Conservation (phyloP, 371 early-diverging fungal genomes). For the Scutellospora calospora region DNA sequence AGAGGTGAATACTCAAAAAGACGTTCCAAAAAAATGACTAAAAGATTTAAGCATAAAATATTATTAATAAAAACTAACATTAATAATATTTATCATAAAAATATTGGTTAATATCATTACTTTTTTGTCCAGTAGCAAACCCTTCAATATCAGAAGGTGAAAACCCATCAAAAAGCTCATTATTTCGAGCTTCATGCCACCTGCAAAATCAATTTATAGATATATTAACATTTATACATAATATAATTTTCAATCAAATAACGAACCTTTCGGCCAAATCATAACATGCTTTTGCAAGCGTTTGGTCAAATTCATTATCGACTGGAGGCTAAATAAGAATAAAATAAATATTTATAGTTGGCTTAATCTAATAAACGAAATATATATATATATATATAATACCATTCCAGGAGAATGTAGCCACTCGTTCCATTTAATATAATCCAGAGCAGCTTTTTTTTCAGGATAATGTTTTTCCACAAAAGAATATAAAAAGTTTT, state of each 20-base stretch:
- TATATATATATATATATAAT: neutral
- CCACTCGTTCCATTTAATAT: slow-evolving; percentile 93
- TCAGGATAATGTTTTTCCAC: slow-evolving; percentile 67
- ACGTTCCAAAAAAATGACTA: slow-evolving; percentile 85
- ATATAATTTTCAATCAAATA: neutral
- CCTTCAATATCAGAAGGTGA: slow-evolving; percentile 65
- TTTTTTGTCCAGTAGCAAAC: slow-evolving; percentile 80
- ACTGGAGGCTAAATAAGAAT: slow-evolving; percentile 78
- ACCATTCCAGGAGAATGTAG: slow-evolving; percentile 84
- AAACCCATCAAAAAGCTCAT: slow-evolving; percentile 61
- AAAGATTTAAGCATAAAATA: neutral
- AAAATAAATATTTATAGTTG: slow-evolving; percentile 1
- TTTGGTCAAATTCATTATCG: slow-evolving; percentile 83
- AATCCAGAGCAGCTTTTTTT: slow-evolving; percentile 71
- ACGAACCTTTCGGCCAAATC: slow-evolving; percentile 71
- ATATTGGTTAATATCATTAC: slow-evolving; percentile 47
- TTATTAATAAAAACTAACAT: neutral
- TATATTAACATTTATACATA: neutral
- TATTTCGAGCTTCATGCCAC: slow-evolving; percentile 72
- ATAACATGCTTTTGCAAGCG: slow-evolving; percentile 84
- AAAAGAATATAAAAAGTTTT: slow-evolving; percentile 80
- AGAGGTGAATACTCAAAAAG: slow-evolving; percentile 77
- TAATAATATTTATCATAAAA: no score
- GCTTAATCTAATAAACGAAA: neutral
- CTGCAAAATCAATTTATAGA: slow-evolving; percentile 46